Evolutionary conservation across 257 asterid genomes (phyloP).

Genomic region (Ajuga chamaepitys): DNA sequence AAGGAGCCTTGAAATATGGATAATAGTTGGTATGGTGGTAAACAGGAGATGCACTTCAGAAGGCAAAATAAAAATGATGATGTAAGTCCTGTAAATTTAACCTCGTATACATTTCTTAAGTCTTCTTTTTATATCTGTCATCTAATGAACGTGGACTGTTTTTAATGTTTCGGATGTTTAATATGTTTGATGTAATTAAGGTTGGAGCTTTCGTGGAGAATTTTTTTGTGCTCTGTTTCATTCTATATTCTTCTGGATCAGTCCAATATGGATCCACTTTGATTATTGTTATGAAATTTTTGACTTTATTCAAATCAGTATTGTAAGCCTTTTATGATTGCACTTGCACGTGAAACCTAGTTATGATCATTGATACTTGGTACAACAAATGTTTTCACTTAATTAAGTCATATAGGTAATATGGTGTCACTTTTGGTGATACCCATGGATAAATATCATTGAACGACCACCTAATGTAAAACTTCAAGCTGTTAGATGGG

Average conservation of each 20-base stretch:
- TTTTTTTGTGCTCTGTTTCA: background rate
- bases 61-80: slow-evolving; percentile 38
- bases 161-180: background rate
- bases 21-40: slow-evolving; percentile 52
- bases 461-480: background rate
- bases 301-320: background rate
- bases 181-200: background rate
- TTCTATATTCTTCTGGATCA: background rate
- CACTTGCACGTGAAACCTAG: background rate
- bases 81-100: slow-evolving; percentile 29
- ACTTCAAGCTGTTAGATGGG: background rate
- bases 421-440: background rate
- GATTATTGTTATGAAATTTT: background rate
- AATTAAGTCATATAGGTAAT: background rate
- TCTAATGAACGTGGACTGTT: background rate
- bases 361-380: background rate
- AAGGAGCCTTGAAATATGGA: slow-evolving; percentile 44
- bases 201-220: background rate
- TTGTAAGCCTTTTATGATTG: background rate
- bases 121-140: background rate
- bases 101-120: background rate
- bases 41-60: slow-evolving; percentile 52
- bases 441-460: background rate
- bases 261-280: background rate
- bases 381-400: background rate